Conservation (phyloP, 306 rosid genomes). For the Castanospermum australe region DNA sequence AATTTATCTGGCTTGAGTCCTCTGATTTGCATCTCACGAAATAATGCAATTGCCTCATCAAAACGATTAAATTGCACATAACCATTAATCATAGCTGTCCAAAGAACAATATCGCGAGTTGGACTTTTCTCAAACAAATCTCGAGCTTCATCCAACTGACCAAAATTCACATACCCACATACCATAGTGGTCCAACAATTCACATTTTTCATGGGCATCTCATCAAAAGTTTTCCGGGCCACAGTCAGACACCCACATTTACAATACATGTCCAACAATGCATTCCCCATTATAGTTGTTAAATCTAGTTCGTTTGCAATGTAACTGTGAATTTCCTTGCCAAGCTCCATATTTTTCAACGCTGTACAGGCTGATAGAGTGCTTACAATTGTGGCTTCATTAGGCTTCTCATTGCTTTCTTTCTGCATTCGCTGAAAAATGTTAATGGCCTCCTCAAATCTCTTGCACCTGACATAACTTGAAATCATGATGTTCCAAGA, state of each 20-base stretch:
- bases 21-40: conserved; percentile 59
- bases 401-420: conserved; percentile 49
- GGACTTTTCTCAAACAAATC: conserved; percentile 69
- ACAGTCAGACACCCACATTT: conserved; percentile 52
- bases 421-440: conserved; percentile 44
- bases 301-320: conserved; percentile 43
- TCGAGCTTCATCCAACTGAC: conserved; percentile 62
- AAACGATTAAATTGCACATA: conserved; percentile 62
- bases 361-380: conserved; percentile 64
- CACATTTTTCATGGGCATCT: conserved; percentile 50
- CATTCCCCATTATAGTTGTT: conserved; percentile 48
- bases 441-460: conserved; percentile 48
- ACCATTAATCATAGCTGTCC: conserved; percentile 84
- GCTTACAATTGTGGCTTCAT: conserved; percentile 65
- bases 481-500: conserved; percentile 76
- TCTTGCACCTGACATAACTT: conserved; percentile 56
- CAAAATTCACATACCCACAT: conserved; percentile 60
- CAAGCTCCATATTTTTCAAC: conserved; percentile 54
- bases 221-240: conserved; percentile 51
- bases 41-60: conserved; percentile 61
- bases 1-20: conserved; percentile 59
- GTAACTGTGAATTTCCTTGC: conserved; percentile 60
- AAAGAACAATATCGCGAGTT: conserved; percentile 62
- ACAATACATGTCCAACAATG: conserved; percentile 64
- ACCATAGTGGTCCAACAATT: conserved; percentile 79